These are phyloP conservation scores for Russula brevipes DNA, from an alignment of 768 basidiomycete species.

Conservation along the genomic window DNA sequence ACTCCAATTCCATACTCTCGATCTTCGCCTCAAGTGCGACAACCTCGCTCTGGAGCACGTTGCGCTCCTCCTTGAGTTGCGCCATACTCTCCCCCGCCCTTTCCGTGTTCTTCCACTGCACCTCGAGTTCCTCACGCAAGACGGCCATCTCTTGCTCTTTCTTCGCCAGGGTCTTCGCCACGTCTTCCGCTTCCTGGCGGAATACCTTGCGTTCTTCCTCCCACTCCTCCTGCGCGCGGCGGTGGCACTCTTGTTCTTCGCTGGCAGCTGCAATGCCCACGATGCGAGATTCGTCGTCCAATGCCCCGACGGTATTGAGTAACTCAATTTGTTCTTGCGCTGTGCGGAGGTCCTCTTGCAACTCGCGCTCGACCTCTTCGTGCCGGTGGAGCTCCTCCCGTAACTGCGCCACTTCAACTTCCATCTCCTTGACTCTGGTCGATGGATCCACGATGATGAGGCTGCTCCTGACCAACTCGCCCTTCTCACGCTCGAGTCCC, in stretches of 20 bases:
- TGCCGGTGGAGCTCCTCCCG: constrained; percentile 41
- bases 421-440: constrained; percentile 34
- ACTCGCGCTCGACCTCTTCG: constrained; percentile 50
- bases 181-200: constrained; percentile 36
- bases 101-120: constrained; percentile 67
- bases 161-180: constrained; percentile 36
- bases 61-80: constrained; percentile 33
- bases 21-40: constrained; percentile 28
- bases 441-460: constrained; percentile 11
- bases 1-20: constrained; percentile 48
- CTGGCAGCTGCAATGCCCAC: constrained; percentile 29
- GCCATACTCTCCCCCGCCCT: constrained; percentile 44
- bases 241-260: constrained; percentile 40
- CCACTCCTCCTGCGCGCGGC: constrained; percentile 41
- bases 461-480: constrained; percentile 34
- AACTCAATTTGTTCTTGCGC: constrained; percentile 58
- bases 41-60: constrained; percentile 30
- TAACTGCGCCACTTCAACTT: constrained; percentile 44
- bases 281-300: constrained; percentile 38
- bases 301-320: constrained; percentile 36
- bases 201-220: constrained; percentile 45
- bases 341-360: constrained; percentile 49
- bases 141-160: constrained; percentile 33
- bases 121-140: constrained; percentile 60
- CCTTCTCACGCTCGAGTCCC: constrained; percentile 64